Conservation (phyloP, 179 eudicot species). For the Corrigiola litoralis region DNA sequence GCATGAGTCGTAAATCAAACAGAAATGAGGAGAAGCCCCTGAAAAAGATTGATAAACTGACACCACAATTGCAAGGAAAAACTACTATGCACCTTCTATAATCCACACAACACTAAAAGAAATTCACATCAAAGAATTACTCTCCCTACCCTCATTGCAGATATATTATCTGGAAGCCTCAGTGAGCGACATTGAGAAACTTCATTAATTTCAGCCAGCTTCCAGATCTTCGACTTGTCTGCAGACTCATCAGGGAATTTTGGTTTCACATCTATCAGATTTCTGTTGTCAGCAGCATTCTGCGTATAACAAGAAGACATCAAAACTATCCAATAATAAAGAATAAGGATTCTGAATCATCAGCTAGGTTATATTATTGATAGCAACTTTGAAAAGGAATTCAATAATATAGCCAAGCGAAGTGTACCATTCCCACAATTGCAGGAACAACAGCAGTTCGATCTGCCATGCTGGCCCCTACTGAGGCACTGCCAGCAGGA, state of each 20-base stretch:
- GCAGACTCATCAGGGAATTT: conserved; percentile 51
- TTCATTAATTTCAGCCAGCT: conserved; percentile 56
- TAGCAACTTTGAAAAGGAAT: not conserved
- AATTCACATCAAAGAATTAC: not conserved
- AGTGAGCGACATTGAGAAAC: conserved; percentile 66
- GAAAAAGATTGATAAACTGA: too few relatives aligned
- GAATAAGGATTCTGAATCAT: too few relatives aligned
- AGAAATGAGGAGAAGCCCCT: too few relatives aligned
- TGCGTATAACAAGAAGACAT: conserved; percentile 22
- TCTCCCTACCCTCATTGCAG: conserved; percentile 52
- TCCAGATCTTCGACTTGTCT: conserved; percentile 70
- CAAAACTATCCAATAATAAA: not conserved
- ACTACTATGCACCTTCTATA: not conserved
- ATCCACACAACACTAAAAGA: not conserved
- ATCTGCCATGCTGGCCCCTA: conserved; percentile 51
- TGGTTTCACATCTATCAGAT: conserved; percentile 58
- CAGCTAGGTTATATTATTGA: not conserved
- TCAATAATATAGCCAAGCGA: not conserved
- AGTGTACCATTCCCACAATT: conserved; percentile 47
- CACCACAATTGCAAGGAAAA: too few relatives aligned
- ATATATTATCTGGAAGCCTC: conserved; percentile 68
- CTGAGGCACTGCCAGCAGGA: conserved; percentile 42
- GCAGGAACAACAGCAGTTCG: conserved; percentile 51
- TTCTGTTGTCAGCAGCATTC: conserved; percentile 57
- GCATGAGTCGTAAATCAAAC: not conserved